phyloP scores from a whole-genome alignment of 305 asterid species.

The Striga hermonthica region DNA sequence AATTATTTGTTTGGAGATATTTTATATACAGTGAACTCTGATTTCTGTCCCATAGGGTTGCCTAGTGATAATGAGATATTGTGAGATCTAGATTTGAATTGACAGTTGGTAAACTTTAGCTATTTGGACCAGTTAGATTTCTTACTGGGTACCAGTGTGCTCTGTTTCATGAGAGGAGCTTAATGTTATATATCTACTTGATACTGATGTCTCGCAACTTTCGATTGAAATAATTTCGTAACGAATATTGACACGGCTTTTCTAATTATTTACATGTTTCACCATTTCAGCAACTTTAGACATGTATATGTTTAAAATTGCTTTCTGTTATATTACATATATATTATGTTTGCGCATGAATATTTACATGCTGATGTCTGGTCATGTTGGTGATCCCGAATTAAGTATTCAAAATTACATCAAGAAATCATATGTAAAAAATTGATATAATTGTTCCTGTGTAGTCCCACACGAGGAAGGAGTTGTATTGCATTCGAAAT shows the following conservation, averaged over 20 bases:
- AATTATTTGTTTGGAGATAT: no score
- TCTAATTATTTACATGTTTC: not conserved
- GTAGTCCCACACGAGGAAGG: constrained; percentile 46
- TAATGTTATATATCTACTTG: not conserved
- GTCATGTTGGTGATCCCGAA: constrained; percentile 8
- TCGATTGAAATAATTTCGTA: not conserved
- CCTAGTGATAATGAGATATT: not conserved
- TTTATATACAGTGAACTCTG: not conserved
- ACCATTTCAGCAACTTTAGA: no score
- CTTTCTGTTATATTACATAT: not conserved
- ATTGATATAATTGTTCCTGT: constrained; percentile 15
- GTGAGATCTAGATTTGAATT: not conserved
- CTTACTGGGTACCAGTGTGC: not conserved
- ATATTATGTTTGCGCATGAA: not conserved
- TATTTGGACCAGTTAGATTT: not conserved
- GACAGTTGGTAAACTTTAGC: constrained; percentile 1
- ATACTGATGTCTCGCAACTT: not conserved
- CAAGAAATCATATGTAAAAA: not conserved
- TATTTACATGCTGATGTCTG: constrained; percentile 12
- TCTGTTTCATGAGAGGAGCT: not conserved
- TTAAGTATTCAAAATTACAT: constrained; percentile 1
- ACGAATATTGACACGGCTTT: not conserved
- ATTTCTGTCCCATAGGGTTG: not conserved
- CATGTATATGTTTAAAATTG: not conserved
- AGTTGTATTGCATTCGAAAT: constrained; percentile 37